These are phyloP conservation scores for Russula sp. DNA, from an alignment of 768 basidiomycete genomes.

Conservation along the genomic window DNA sequence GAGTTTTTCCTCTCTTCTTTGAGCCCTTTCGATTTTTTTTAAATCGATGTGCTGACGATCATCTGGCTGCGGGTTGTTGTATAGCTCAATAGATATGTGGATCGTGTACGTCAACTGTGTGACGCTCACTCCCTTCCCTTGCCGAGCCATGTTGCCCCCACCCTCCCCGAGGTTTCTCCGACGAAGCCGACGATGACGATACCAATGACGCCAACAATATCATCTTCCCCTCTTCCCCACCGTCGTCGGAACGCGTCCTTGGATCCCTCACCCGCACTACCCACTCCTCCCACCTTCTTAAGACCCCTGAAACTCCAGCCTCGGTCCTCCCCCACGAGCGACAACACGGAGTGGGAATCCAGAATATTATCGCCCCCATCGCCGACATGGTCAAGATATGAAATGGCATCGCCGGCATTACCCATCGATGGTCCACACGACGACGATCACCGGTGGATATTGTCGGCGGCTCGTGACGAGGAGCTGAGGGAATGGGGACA, in stretches of 20 bases:
- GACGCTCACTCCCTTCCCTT: neutral
- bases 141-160: neutral
- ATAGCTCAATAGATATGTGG: constrained; percentile 7
- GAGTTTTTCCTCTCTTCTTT: neutral
- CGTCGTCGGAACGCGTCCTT: neutral
- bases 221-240: neutral
- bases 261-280: neutral
- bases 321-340: neutral
- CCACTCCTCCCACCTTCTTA: neutral
- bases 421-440: neutral
- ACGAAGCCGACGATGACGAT: too few species aligned
- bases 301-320: neutral
- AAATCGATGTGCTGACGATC: too few species aligned
- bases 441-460: neutral
- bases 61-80: too few species aligned
- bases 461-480: constrained; percentile 4
- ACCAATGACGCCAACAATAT: too few species aligned
- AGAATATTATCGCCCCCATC: neutral
- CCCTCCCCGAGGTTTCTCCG: neutral
- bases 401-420: neutral
- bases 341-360: neutral
- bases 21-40: neutral
- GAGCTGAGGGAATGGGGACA: constrained; percentile 12
- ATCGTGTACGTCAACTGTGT: constrained; percentile 10
- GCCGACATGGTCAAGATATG: neutral